These are phyloP conservation scores for Lentinula lateritia DNA, from an alignment of 768 basidiomycete species.

Conservation along the genomic window DNA sequence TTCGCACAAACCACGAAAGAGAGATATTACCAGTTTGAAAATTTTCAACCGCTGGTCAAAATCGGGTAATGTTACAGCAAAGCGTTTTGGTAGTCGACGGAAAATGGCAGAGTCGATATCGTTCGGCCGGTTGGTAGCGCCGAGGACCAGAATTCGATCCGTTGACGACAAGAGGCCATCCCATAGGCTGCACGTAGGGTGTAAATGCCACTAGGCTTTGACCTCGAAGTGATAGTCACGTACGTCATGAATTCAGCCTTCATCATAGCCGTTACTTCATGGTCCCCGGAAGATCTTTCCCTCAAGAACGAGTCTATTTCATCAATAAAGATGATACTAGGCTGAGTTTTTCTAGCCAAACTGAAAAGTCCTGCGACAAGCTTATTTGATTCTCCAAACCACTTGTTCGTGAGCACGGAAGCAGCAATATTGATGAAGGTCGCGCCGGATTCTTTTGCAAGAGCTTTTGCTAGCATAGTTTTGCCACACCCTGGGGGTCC, in stretches of 20 bases:
- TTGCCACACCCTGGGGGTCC: conserved; percentile 99
- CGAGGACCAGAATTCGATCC: conserved; percentile 84
- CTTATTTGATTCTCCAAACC: conserved; percentile 92
- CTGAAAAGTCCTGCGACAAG: conserved; percentile 93
- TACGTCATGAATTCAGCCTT: conserved; percentile 95
- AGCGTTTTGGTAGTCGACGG: conserved; percentile 98
- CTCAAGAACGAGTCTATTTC: conserved; percentile 96
- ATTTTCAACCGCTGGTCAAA: conserved; percentile 78
- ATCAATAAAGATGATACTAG: conserved; percentile 97
- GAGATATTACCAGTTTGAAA: conserved; percentile 53
- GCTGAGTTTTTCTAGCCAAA: conserved; percentile 89
- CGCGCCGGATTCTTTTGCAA: conserved; percentile 95
- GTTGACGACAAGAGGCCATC: conserved; percentile 83
- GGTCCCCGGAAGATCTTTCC: conserved; percentile 82
- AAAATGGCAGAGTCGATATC: conserved; percentile 87
- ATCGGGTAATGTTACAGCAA: conserved; percentile 79
- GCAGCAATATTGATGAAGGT: conserved; percentile 90
- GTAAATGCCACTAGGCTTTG: background rate
- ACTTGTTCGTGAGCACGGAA: conserved; percentile 71
- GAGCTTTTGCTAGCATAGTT: conserved; percentile 98
- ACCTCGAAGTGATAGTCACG: conserved; percentile 17
- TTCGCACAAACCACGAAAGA: background rate
- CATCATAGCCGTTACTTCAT: conserved; percentile 98
- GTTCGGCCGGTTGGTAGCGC: conserved; percentile 92
- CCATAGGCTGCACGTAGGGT: conserved; percentile 62